A percentile compares a stretch with the other conserved stretches of the same genome.
Conservation (phyloP, 768 basidiomycete genomes). For the Saitozyma sp. region DNA sequence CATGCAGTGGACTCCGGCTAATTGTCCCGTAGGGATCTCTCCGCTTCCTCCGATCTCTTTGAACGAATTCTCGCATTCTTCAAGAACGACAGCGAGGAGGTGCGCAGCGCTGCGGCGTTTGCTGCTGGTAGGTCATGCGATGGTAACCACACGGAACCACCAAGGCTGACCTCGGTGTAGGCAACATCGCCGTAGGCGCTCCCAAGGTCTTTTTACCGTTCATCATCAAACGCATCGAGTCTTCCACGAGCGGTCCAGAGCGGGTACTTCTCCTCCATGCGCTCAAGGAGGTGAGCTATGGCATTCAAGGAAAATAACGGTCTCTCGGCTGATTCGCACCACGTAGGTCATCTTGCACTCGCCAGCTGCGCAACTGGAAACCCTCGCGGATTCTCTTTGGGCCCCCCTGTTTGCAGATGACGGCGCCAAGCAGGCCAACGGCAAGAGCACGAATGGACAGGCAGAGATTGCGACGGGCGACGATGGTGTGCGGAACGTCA, state of each 20-base stretch:
- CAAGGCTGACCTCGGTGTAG: conserved; percentile 53
- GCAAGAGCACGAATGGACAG: background rate
- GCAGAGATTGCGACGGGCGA: conserved; percentile 55
- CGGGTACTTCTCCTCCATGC: conserved; percentile 85
- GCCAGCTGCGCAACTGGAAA: conserved; percentile 76
- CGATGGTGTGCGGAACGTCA: conserved; percentile 89
- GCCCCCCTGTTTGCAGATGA: conserved; percentile 87
- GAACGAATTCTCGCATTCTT: conserved; percentile 71
- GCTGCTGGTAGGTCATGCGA: conserved; percentile 67
- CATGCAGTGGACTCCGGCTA: background rate
- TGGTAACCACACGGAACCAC: background rate
- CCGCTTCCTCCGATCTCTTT: conserved; percentile 76
- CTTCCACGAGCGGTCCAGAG: conserved; percentile 61
- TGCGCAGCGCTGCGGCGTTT: conserved; percentile 88
- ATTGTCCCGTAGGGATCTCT: conserved; percentile 71
- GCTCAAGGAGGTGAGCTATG: conserved; percentile 72
- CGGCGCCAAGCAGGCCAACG: conserved; percentile 49
- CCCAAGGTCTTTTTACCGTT: conserved; percentile 79
- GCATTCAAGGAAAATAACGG: too few relatives aligned
- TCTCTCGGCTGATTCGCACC: background rate
- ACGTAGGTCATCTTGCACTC: conserved; percentile 85
- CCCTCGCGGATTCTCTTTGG: conserved; percentile 88
- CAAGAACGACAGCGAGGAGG: conserved; percentile 74
- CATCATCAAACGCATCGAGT: conserved; percentile 67
- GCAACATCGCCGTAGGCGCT: conserved; percentile 94